A percentile compares a stretch with the other conserved stretches of the same genome.
Conservation (phyloP, 306 rosid species). For the Gastrolobium villosum region DNA sequence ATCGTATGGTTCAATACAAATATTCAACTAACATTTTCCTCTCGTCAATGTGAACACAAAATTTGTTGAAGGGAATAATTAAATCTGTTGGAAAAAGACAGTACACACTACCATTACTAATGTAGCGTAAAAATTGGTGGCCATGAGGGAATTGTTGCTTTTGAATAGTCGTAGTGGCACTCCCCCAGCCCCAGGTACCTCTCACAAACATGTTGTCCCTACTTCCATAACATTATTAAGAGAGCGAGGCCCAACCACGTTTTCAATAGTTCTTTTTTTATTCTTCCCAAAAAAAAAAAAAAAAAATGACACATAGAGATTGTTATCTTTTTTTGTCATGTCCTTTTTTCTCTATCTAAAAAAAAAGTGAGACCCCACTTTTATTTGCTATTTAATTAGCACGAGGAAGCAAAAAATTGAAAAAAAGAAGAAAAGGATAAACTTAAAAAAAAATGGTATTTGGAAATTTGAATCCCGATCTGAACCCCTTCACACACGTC, state of each 20-base stretch:
- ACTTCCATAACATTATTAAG: not conserved
- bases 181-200: no score
- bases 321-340: no score
- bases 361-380: not conserved
- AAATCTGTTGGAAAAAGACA: not conserved
- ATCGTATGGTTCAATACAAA: slow-evolving; percentile 1
- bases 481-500: slow-evolving; percentile 12
- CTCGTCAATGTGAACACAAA: slow-evolving; percentile 7
- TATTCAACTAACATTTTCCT: not conserved
- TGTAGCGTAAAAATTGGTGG: not conserved
- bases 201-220: no score
- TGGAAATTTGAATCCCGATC: not conserved
- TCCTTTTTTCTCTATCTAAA: not conserved
- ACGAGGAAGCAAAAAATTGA: not conserved
- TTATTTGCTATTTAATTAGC: not conserved
- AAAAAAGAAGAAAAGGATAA: no score
- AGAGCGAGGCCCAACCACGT: not conserved
- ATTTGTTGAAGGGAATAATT: not conserved
- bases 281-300: not conserved
- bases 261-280: not conserved
- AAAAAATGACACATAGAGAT: no score
- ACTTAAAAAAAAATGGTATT: not conserved
- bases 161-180: not conserved
- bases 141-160: not conserved
- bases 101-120: not conserved